A percentile compares a stretch with the other conserved stretches of the same genome.
These are phyloP conservation scores for Alternaria tenuissima DNA, from an alignment of 2,329 filamentous ascomycete genomes.

Conservation along the genomic window DNA sequence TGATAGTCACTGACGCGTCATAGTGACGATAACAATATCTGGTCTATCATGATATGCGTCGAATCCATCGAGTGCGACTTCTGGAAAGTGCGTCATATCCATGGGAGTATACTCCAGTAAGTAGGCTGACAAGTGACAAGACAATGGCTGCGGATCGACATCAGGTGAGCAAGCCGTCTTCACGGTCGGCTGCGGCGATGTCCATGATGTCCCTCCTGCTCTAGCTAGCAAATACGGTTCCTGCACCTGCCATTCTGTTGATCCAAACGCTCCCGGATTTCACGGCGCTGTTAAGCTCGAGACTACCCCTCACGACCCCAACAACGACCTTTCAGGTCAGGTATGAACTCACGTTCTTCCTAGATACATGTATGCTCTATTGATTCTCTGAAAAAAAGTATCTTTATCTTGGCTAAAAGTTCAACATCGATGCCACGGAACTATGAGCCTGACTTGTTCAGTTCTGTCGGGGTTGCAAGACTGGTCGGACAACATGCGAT, in stretches of 20 bases:
- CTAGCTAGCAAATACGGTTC: neutral
- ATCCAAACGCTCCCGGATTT: neutral
- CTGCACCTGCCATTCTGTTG: neutral
- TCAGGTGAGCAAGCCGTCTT: neutral
- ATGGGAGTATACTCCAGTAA: too few relatives aligned
- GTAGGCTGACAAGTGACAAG: neutral
- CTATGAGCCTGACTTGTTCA: neutral
- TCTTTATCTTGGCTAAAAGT: neutral
- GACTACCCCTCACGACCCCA: constrained; percentile 2
- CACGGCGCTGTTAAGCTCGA: neutral
- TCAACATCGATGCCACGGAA: neutral
- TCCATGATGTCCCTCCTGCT: neutral
- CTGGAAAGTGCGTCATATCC: constrained; percentile 8
- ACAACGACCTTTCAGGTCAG: neutral
- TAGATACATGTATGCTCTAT: neutral
- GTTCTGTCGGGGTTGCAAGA: neutral
- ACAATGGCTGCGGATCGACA: neutral
- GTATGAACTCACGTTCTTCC: neutral
- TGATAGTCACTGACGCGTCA: neutral
- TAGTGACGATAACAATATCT: constrained; percentile 4
- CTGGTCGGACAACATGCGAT: neutral
- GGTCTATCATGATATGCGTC: constrained; percentile 23
- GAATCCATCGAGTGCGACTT: constrained; percentile 15
- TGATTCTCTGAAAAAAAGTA: neutral
- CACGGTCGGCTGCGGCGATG: constrained; percentile 10